Conservation (phyloP, 202 grass and related monocot genomes). For the Saccharum hybrid region DNA sequence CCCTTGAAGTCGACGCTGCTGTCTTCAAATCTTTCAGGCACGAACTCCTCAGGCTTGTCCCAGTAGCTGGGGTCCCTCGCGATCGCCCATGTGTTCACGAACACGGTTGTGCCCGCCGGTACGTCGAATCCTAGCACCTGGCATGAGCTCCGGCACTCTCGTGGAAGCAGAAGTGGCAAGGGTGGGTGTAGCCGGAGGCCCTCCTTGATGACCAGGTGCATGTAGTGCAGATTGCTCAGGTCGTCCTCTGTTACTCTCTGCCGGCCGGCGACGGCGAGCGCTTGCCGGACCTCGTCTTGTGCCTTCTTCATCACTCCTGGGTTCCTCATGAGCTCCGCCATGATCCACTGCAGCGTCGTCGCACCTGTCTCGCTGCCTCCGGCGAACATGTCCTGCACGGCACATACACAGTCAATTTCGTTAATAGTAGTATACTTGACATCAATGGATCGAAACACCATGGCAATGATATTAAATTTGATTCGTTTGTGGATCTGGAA, state of each 20-base stretch:
- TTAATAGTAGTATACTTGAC: too few relatives aligned
- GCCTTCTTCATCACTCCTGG: constrained; percentile 38
- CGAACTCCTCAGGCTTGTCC: constrained; percentile 28
- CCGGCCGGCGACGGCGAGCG: background rate
- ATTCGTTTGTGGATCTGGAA: background rate
- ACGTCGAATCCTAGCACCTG: constrained; percentile 41
- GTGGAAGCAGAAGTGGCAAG: constrained; percentile 46
- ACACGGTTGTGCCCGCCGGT: constrained; percentile 44
- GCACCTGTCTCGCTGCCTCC: constrained; percentile 49
- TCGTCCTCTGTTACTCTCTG: constrained; percentile 27
- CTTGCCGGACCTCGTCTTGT: constrained; percentile 34
- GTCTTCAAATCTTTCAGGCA: background rate
- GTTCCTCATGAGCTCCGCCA: constrained; percentile 50
- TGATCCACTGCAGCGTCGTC: constrained; percentile 47
- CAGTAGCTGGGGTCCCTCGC: constrained; percentile 31
- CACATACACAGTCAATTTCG: too few relatives aligned
- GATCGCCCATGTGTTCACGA: constrained; percentile 53
- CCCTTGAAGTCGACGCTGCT: constrained; percentile 27
- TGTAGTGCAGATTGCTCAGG: constrained; percentile 23
- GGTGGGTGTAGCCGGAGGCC: constrained; percentile 52
- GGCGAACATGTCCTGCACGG: constrained; percentile 23
- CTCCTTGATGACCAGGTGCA: constrained; percentile 54
- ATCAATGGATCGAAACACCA: background rate
- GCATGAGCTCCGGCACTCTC: constrained; percentile 27
- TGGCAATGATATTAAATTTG: background rate